A percentile compares a stretch with the other conserved stretches of the same genome.
These are phyloP conservation scores for Xylaria longipes DNA, from an alignment of 495 filamentous ascomycete genomes.

Conservation along the genomic window DNA sequence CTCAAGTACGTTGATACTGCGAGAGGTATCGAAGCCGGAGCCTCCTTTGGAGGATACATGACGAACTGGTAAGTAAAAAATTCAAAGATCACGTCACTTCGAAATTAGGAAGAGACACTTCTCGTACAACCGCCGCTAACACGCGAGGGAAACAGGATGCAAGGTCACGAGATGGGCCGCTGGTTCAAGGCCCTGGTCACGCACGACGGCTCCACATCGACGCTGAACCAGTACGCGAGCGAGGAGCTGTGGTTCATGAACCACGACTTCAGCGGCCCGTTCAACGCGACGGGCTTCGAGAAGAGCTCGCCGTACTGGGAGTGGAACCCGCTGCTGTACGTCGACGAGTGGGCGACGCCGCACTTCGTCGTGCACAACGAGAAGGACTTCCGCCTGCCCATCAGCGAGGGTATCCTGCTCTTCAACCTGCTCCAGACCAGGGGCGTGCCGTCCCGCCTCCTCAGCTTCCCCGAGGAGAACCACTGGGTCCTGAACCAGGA, in stretches of 20 bases:
- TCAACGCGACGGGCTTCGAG: conserved; percentile 65
- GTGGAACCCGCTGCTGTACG: conserved; percentile 71
- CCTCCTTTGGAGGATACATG: conserved; percentile 75
- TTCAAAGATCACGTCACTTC: not conserved
- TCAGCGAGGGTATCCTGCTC: conserved; percentile 71
- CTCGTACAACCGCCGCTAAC: conserved; percentile 1
- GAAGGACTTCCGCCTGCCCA: conserved; percentile 73
- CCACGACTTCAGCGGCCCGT: conserved; percentile 42
- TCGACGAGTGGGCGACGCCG: conserved; percentile 70
- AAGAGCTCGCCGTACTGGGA: conserved; percentile 67
- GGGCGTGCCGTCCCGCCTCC: conserved; percentile 65
- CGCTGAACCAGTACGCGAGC: conserved; percentile 64
- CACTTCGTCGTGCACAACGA: conserved; percentile 76
- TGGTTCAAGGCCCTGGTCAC: conserved; percentile 78
- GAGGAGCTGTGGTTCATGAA: conserved; percentile 74
- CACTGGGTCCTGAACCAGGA: conserved; percentile 79
- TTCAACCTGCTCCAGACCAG: conserved; percentile 75
- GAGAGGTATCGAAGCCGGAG: conserved; percentile 69
- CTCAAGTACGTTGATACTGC: conserved; percentile 69
- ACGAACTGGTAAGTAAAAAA: conserved; percentile 40
- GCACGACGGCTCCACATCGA: conserved; percentile 76
- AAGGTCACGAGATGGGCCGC: conserved; percentile 61
- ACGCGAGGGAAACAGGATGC: conserved; percentile 50
- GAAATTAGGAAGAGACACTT: not conserved
- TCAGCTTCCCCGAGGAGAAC: conserved; percentile 65